Conservation (phyloP, 2,329 filamentous ascomycete genomes). For the Sphaerulina musiva region DNA sequence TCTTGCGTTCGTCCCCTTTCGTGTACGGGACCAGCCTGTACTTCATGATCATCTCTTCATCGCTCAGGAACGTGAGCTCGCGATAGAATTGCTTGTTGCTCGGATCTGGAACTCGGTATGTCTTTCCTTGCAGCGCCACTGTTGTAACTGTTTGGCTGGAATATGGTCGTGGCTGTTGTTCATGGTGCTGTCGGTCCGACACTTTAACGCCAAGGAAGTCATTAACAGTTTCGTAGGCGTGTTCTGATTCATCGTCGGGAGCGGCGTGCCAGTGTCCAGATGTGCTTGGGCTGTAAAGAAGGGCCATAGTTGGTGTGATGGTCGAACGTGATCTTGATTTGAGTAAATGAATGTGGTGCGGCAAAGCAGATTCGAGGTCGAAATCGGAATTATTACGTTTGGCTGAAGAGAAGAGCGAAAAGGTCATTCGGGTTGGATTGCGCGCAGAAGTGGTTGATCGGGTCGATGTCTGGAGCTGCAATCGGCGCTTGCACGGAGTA, state of each 20-base stretch:
- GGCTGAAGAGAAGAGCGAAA: constrained; percentile 5
- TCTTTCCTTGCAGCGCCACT: constrained; percentile 12
- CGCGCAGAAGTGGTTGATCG: neutral
- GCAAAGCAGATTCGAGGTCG: neutral
- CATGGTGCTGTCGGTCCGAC: neutral
- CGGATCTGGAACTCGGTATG: constrained; percentile 12
- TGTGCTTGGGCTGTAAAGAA: constrained; percentile 7
- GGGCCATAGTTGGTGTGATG: constrained; percentile 8
- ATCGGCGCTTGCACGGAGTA: neutral
- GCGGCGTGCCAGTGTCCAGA: constrained; percentile 10
- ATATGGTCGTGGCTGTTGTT: neutral
- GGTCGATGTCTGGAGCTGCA: too few relatives aligned
- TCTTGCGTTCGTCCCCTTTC: constrained; percentile 7
- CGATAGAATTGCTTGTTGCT: constrained; percentile 13
- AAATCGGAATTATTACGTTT: neutral
- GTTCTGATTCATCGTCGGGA: constrained; percentile 4
- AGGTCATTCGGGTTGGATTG: neutral
- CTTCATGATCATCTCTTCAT: constrained; percentile 16
- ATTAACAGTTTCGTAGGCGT: constrained; percentile 9
- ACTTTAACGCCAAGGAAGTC: constrained; percentile 11
- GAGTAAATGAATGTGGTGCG: constrained; percentile 9
- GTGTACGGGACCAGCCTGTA: constrained; percentile 11
- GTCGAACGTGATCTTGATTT: neutral
- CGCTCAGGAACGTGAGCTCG: constrained; percentile 15
- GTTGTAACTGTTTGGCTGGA: constrained; percentile 1